Base-by-base conservation (phyloP, 495 filamentous ascomycete species). In the Lasiosphaeria ovina region DNA sequence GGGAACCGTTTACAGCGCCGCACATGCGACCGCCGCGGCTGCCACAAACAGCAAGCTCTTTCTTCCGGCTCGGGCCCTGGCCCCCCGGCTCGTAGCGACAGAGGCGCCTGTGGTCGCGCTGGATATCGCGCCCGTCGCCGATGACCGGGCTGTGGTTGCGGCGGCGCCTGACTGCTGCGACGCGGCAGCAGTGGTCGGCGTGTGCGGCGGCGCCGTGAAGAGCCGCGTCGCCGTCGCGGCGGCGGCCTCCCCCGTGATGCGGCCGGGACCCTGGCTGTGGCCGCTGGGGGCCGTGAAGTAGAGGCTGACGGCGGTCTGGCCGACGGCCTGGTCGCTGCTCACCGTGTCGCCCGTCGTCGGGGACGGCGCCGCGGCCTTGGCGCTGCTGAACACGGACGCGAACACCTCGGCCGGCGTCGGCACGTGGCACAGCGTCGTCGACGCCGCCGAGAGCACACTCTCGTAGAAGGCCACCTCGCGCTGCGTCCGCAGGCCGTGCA, bases 221-320 rank as follows among this genome's bases (percentile, higher is more conserved):
- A 64, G 34, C 33, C 34, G 48, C 17, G 59, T 61, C 24, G 65
- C 65, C 12, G 69, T 73, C 3, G 75, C 75, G 6, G 59, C 59
- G 42, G 71, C 65, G 8, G 75, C 75, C 35, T 58, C 67, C 7
- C 75, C 71, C 32, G 74, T 78, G 57, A 77, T 74, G 8, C 51
- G 33, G 4, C 76, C 74, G 0, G 72, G 72, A 0, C 72, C 75
- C 57, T 71, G 72, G 14, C 55, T 47, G 0, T 61, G 62, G 10
- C 24, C 24, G 24, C 24, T 24, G 2, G 50, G 73, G 0, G 69
- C 58, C 4, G 75, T 77, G 58, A 68, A 74, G 51, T 79, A 76
- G 32, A 74, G 55, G 57, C 69, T 72, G 11, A 74, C 67, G 17
- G 66, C 70, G 24, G 72, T 71, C 61, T 72, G 56, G 16, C 73